Conservation (phyloP, 192 early-diverging fungal species). For the Coemansia sp. region DNA sequence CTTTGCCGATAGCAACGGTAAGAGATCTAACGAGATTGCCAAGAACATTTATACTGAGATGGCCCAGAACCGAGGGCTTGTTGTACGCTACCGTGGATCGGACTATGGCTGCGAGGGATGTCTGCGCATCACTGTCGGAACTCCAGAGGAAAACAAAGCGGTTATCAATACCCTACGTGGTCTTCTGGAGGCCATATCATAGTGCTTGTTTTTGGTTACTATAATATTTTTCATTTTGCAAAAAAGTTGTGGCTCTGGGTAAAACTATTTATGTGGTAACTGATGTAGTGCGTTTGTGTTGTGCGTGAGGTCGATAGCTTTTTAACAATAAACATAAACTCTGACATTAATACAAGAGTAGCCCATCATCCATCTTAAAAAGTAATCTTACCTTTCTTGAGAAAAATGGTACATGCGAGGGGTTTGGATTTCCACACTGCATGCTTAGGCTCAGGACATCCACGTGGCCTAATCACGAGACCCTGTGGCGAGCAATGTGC, state of each 20-base stretch:
- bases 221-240: not conserved
- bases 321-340: too few relatives aligned
- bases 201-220: not conserved
- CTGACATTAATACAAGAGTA: too few relatives aligned
- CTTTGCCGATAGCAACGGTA: slow-evolving; percentile 64
- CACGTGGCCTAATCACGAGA: not conserved
- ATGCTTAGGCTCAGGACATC: too few relatives aligned
- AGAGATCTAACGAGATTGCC: slow-evolving; percentile 72
- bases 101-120: slow-evolving; percentile 93
- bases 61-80: slow-evolving; percentile 82
- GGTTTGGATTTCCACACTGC: not conserved
- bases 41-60: slow-evolving; percentile 73
- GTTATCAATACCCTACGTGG: slow-evolving; percentile 59
- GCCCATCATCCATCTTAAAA: not conserved
- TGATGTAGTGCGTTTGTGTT: not conserved
- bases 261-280: not conserved
- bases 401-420: not conserved
- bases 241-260: not conserved
- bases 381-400: not conserved
- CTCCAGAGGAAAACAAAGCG: slow-evolving; percentile 71
- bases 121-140: slow-evolving; percentile 93
- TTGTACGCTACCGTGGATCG: slow-evolving; percentile 90
- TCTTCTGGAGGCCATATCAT: slow-evolving; percentile 23
- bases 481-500: not conserved
- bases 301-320: too few relatives aligned